Evolutionary conservation across 352 stramenopile genomes (phyloP).

Genomic region (Pythium aphanidermatum): DNA sequence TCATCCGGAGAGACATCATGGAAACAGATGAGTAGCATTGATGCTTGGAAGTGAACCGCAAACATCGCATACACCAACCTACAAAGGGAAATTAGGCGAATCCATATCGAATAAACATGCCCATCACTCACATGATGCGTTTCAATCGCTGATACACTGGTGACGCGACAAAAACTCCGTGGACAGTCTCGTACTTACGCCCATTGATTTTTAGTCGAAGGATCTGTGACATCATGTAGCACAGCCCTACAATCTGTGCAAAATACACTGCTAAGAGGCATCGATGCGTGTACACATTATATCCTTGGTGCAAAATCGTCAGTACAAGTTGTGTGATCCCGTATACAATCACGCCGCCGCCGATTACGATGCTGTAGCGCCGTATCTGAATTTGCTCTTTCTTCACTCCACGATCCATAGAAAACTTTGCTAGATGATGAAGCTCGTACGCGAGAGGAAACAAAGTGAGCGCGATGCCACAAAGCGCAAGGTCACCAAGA

Average conservation of each 20-base stretch:
- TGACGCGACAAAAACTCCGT: too few species aligned
- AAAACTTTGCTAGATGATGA: constrained; percentile 42
- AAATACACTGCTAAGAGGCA: constrained; percentile 37
- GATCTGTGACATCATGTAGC: constrained; percentile 46
- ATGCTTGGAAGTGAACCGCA: too few species aligned
- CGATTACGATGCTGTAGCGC: constrained; percentile 25
- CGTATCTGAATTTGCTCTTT: constrained; percentile 39
- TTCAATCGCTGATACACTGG: too few species aligned
- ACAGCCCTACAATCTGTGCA: constrained; percentile 38
- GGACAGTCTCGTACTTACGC: too few species aligned
- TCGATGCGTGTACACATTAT: constrained; percentile 42
- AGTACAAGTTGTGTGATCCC: constrained; percentile 24
- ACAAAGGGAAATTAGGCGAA: too few species aligned
- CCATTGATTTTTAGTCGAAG: constrained; percentile 37
- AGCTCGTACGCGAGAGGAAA: constrained; percentile 55
- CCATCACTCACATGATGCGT: too few species aligned
- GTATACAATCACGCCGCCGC: constrained; percentile 26
- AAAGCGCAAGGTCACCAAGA: constrained; percentile 44
- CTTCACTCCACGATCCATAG: constrained; percentile 48
- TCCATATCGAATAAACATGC: too few species aligned
- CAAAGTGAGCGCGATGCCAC: constrained; percentile 40
- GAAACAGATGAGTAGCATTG: constrained; percentile 12
- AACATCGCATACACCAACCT: too few species aligned
- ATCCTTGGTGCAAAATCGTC: constrained; percentile 27
- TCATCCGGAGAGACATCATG: background rate